Evolutionary conservation across 75 land plant species (phyloP), one percentile per base, ranked within the genome.

Genomic region (Larix kaempferi): DNA sequence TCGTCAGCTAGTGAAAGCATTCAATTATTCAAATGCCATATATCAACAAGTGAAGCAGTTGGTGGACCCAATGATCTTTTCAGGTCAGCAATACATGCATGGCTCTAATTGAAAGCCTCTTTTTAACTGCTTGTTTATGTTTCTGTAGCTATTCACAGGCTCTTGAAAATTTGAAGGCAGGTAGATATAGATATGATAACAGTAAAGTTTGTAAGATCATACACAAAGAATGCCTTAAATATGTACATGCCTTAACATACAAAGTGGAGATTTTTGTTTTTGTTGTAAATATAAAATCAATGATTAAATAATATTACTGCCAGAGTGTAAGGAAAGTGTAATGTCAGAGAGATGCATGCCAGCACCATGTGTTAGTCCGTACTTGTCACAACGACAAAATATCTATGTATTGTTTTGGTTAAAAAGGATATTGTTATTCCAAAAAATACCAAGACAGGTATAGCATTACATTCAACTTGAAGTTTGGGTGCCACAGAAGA

Each of bases 21-120:
- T 77, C 89, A 90, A 17, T 77, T 94, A 37, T 92, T 94, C 64
- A 92, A 94, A 65, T 89, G 88, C 64, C 76, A 82, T 59, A 75
- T 92, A 78, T 92, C 98, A 37, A 89, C 93, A 74, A 71, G 73
- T 77, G 57, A 76, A 12, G 76, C 84, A 57, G 77, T 56, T 74
- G 74, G 87, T 60, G 84, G 79, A 58, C 76, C 83, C 57, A 35
- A 71, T 66, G 90, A 94, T 65, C 44, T 86, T 23, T 92, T 94
- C 78, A 86, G 92, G 96, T 91, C 61, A 74, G 92, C 71, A 66
- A 7, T 54, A 41, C 5, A 17, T 65, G 22, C 7, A 80, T 16
- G 57, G 16, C 21, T 21, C 39, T 60, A 12, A 54, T 65, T 17
- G 11, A 74, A 33, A 26, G 14, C n/a, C 39, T 26, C 59, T 54